Evolutionary conservation across 176 grass and related monocot genomes (phyloP).

Genomic region (Oryza rufipogon): DNA sequence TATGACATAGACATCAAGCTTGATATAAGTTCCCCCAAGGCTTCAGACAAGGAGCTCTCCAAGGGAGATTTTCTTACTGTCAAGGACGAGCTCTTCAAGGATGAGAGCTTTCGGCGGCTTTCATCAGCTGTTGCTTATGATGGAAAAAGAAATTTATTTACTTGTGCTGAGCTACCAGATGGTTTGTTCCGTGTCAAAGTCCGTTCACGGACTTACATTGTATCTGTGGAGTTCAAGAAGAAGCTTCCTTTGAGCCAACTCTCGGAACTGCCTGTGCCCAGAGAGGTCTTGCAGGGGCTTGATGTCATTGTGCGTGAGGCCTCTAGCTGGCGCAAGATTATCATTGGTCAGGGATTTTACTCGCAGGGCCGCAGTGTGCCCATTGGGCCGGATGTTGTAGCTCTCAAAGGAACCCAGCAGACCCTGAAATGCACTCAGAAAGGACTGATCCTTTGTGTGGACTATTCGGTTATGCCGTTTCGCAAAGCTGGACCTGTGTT

Average conservation of each 20-base stretch:
- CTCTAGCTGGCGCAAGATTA: slow-evolving; percentile 51
- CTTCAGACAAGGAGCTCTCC: slow-evolving; percentile 49
- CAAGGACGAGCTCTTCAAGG: slow-evolving; percentile 64
- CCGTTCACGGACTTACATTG: slow-evolving; percentile 44
- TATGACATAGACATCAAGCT: slow-evolving; percentile 61
- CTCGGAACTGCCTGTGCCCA: slow-evolving; percentile 49
- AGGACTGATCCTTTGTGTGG: slow-evolving; percentile 49
- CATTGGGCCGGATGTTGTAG: slow-evolving; percentile 38
- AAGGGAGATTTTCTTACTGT: slow-evolving; percentile 53
- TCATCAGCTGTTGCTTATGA: slow-evolving; percentile 59
- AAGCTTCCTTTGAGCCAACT: slow-evolving; percentile 53
- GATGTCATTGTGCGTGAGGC: slow-evolving; percentile 63
- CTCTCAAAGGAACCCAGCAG: slow-evolving; percentile 57
- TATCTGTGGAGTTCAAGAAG: slow-evolving; percentile 55
- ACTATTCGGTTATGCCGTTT: slow-evolving; percentile 69
- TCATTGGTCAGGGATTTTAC: slow-evolving; percentile 54
- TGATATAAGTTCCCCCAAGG: slow-evolving; percentile 30
- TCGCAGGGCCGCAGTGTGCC: neutral
- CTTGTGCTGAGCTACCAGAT: slow-evolving; percentile 47
- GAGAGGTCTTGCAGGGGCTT: slow-evolving; percentile 66
- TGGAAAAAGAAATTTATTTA: slow-evolving; percentile 56
- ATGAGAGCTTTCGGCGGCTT: slow-evolving; percentile 37
- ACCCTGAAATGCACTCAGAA: slow-evolving; percentile 50
- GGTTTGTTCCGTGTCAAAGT: slow-evolving; percentile 48
- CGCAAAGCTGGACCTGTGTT: slow-evolving; percentile 46